Conservation (phyloP, 257 asterid species). For the Solanum lycopersicoides region DNA sequence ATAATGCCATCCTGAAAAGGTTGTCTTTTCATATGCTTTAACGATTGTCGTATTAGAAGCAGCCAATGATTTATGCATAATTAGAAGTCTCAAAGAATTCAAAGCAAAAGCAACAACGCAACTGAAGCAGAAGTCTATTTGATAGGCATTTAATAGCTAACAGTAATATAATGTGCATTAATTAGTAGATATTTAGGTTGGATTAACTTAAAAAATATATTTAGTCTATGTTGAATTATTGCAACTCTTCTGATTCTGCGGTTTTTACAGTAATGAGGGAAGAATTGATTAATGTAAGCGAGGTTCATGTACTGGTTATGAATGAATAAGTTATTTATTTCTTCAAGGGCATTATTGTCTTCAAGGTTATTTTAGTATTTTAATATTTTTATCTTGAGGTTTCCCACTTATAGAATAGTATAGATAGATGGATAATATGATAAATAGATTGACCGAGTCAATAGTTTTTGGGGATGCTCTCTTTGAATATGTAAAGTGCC, state of each 20-base stretch:
- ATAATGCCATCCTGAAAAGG: background rate
- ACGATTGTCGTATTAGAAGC: background rate
- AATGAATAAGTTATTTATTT: background rate
- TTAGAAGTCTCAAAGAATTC: background rate
- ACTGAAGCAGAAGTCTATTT: background rate
- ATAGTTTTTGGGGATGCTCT: background rate
- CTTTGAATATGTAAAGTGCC: background rate
- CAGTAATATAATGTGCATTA: background rate
- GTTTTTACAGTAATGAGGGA: background rate
- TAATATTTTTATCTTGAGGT: too few species aligned
- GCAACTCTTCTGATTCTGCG: background rate
- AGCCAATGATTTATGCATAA: background rate
- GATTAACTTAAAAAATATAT: background rate
- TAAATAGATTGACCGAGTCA: background rate
- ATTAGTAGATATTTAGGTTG: background rate
- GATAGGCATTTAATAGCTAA: background rate
- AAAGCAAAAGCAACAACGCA: background rate
- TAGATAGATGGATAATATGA: too few species aligned
- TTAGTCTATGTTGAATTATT: background rate
- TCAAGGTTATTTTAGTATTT: background rate
- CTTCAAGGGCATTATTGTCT: background rate
- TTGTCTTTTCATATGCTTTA: background rate
- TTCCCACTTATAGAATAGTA: too few species aligned
- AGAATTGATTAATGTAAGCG: too few species aligned
- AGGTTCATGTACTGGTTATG: background rate